These are phyloP conservation scores for Escovopsis sp. DNA, from an alignment of 2,329 filamentous ascomycete genomes.

Conservation along the genomic window DNA sequence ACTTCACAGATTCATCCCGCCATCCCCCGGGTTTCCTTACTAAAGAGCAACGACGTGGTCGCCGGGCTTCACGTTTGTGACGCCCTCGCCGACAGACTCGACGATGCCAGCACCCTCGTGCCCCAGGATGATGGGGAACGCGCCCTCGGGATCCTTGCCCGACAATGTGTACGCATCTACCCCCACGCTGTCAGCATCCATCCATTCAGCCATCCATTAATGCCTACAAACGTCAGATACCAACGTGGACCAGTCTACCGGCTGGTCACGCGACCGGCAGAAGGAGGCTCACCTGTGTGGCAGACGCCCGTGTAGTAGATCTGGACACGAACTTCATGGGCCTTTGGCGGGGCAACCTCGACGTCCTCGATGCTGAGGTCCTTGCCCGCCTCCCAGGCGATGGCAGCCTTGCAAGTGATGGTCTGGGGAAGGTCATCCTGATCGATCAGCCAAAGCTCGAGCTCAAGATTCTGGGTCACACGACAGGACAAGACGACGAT, in stretches of 20 bases:
- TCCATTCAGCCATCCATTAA: no score
- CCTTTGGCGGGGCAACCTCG: conserved; percentile 76
- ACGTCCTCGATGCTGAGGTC: conserved; percentile 80
- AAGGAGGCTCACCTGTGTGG: conserved; percentile 58
- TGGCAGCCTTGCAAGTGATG: conserved; percentile 92
- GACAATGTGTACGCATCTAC: conserved; percentile 85
- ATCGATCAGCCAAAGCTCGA: no score
- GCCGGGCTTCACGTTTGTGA: conserved; percentile 84
- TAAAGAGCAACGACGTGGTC: conserved; percentile 86
- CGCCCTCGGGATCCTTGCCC: conserved; percentile 93
- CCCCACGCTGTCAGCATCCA: no score
- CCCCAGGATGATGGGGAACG: conserved; percentile 76
- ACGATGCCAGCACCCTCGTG: conserved; percentile 87
- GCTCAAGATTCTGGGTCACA: no score
- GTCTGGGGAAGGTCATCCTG: conserved; percentile 40
- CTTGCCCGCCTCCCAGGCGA: conserved; percentile 94
- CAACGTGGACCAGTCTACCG: no score
- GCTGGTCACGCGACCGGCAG: no score
- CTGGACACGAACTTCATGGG: conserved; percentile 91
- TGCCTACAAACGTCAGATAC: no score
- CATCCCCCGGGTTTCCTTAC: conserved; percentile 29
- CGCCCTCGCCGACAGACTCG: conserved; percentile 86
- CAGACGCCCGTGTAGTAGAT: conserved; percentile 97
- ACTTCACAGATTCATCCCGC: background rate
- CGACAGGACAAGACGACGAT: no score